These are phyloP conservation scores for Abelmoschus esculentus DNA, from an alignment of 345 rosid genomes.

Conservation along the genomic window DNA sequence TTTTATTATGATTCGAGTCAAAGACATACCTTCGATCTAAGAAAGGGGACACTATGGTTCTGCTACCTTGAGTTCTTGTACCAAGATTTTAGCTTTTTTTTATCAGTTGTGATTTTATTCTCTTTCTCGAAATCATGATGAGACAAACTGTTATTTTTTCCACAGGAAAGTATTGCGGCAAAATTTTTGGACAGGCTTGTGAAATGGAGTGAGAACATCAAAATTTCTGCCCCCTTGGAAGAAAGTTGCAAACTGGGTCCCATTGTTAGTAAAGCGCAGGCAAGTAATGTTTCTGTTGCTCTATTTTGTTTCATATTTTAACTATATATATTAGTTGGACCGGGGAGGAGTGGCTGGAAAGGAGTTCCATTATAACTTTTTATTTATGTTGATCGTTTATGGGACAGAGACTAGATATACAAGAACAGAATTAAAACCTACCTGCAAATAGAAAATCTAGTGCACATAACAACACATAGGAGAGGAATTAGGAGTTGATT, in stretches of 20 bases:
- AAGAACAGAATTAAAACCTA: background rate
- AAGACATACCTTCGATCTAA: background rate
- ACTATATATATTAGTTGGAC: background rate
- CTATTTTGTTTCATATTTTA: background rate
- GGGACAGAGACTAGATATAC: constrained; percentile 4
- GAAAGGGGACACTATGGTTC: background rate
- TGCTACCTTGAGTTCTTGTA: background rate
- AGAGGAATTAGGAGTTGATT: background rate
- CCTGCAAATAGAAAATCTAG: constrained; percentile 3
- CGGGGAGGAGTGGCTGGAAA: background rate
- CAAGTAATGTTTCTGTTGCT: constrained; percentile 9
- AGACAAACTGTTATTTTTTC: constrained; percentile 16
- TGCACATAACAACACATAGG: background rate
- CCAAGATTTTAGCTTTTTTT: background rate
- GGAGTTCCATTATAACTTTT: constrained; percentile 24
- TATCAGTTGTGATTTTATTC: background rate
- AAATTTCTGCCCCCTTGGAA: constrained; percentile 85
- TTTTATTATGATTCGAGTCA: background rate
- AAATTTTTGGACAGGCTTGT: constrained; percentile 68
- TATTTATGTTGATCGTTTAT: background rate
- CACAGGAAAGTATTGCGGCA: constrained; percentile 67
- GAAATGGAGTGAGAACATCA: constrained; percentile 69
- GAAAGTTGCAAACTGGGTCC: constrained; percentile 95
- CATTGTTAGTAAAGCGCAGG: constrained; percentile 85
- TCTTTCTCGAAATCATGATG: background rate